Percentiles rank a stretch among this genome's conserved stretches.
Conservation (phyloP, 176 grass and related monocot genomes). For the Cymbopogon citratus region DNA sequence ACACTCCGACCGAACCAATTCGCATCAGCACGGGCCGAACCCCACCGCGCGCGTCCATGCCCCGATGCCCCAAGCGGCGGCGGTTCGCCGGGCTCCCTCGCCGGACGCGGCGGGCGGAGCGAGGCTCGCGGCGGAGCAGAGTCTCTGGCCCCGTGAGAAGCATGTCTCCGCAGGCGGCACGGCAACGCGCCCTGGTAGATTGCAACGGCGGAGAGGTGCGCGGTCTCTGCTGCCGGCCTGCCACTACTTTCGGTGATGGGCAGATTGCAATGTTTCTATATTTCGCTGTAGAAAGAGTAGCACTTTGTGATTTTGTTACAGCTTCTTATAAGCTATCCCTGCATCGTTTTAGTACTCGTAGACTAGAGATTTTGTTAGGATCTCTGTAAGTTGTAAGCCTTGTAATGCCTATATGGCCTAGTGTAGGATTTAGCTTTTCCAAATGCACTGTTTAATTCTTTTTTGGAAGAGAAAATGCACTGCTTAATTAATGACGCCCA, state of each 20-base stretch:
- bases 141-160: not conserved
- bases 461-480: not conserved
- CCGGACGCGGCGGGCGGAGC: no score
- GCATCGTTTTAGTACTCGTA: not conserved
- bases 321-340: not conserved
- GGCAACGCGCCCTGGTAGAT: not conserved
- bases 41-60: no score
- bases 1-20: not conserved
- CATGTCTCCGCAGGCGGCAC: not conserved
- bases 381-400: not conserved
- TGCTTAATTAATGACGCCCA: not conserved
- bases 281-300: not conserved
- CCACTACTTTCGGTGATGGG: not conserved
- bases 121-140: no score
- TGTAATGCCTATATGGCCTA: not conserved
- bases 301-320: not conserved
- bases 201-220: slow-evolving; percentile 15
- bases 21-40: not conserved
- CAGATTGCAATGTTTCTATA: slow-evolving; percentile 1
- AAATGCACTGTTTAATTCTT: not conserved
- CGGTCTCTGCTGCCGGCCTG: not conserved
- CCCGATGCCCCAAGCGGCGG: no score
- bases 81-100: no score
- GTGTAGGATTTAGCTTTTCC: slow-evolving; percentile 3
- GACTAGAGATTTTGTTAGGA: not conserved